Evolutionary conservation across 441 rosid genomes (phyloP).

Genomic region (Arabidopsis lyrata): DNA sequence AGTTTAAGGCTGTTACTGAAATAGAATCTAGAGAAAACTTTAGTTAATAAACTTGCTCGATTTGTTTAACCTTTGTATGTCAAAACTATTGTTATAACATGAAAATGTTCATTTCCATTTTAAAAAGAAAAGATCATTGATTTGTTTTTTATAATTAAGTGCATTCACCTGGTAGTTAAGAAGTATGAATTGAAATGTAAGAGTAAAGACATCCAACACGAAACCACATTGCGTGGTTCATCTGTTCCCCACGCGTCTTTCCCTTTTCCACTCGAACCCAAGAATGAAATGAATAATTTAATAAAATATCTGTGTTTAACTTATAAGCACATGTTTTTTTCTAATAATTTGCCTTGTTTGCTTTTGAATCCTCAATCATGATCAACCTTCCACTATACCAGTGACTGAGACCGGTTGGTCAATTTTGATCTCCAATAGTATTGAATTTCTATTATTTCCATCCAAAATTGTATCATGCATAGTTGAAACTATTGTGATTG

Average conservation of each 20-base stretch:
- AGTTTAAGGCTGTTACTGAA: not conserved
- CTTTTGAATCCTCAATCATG: slow-evolving; percentile 28
- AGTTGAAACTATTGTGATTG: not conserved
- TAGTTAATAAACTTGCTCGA: not conserved
- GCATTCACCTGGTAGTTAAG: slow-evolving; percentile 2
- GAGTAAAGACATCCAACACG: slow-evolving; percentile 10
- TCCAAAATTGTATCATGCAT: not conserved
- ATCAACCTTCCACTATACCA: slow-evolving; percentile 30
- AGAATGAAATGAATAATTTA: not conserved
- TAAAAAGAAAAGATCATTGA: not conserved
- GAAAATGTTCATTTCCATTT: not conserved
- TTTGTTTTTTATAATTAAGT: not conserved
- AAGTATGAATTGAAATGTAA: slow-evolving; percentile 25
- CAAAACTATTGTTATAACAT: not conserved
- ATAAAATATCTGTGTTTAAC: slow-evolving; percentile 25
- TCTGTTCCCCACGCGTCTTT: slow-evolving; percentile 42
- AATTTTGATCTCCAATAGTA: slow-evolving; percentile 18
- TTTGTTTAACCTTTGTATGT: not conserved
- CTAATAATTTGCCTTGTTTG: slow-evolving; percentile 28
- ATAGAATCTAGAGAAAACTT: not conserved
- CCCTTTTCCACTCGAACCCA: not conserved
- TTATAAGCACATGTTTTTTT: slow-evolving; percentile 31
- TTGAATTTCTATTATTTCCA: not conserved
- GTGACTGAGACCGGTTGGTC: slow-evolving; percentile 29
- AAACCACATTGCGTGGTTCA: slow-evolving; percentile 29